Conservation (phyloP, 1,284 basidiomycete genomes). For the Thecaphora thlaspeos region DNA sequence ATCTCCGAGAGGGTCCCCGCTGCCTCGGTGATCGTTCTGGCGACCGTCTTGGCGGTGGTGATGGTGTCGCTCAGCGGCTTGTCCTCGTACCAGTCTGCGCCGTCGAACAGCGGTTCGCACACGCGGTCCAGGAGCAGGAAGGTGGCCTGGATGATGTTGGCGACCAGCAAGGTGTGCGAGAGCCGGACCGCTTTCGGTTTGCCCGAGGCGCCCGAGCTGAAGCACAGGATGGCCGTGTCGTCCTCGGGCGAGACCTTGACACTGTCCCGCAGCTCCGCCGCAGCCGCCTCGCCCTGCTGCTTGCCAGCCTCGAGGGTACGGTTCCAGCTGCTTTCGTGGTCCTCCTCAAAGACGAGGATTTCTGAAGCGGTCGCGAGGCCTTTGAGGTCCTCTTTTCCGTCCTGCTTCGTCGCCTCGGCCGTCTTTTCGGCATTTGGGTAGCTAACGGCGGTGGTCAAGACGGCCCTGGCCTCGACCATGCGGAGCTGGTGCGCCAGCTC, state of each 20-base stretch:
- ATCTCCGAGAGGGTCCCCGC: conserved; percentile 21
- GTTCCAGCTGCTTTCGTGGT: conserved; percentile 28
- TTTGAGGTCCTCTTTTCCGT: conserved; percentile 25
- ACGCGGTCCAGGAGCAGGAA: conserved; percentile 47
- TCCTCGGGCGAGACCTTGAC: conserved; percentile 27
- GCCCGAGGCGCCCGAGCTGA: conserved; percentile 53
- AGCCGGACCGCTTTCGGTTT: conserved; percentile 53
- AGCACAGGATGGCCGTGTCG: conserved; percentile 48
- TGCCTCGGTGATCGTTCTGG: conserved; percentile 18
- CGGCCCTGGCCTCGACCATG: conserved; percentile 37
- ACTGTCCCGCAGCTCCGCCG: conserved; percentile 24
- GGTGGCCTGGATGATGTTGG: conserved; percentile 52
- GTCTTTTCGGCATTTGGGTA: conserved; percentile 29
- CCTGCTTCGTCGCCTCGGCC: conserved; percentile 18
- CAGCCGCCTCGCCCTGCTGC: conserved; percentile 9
- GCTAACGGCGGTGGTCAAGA: conserved; percentile 31
- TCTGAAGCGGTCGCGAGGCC: conserved; percentile 13
- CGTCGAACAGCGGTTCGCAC: conserved; percentile 46
- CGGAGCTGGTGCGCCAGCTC: conserved; percentile 50
- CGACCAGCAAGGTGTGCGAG: conserved; percentile 48
- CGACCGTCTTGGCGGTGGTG: neutral
- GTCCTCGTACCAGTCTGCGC: conserved; percentile 37
- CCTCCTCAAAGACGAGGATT: conserved; percentile 47
- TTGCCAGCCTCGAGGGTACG: conserved; percentile 33
- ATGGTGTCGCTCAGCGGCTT: neutral